Base-by-base conservation (phyloP, 2,329 filamentous ascomycete species). In the Fulvia fulva region DNA sequence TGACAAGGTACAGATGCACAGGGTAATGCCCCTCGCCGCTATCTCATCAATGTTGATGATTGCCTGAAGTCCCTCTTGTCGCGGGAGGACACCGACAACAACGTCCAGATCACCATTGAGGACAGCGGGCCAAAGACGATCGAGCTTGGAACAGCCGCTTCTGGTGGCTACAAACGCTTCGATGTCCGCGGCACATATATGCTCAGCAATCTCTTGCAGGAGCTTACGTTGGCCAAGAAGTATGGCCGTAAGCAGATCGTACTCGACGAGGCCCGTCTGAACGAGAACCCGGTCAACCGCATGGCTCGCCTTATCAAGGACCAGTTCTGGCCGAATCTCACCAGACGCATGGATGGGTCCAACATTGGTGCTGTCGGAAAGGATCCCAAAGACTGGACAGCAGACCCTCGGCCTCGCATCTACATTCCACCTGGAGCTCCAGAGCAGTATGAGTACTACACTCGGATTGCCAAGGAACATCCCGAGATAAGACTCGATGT, bases 21-120 rank as follows among this genome's bases (percentile, higher is more conserved):
- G 50, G 83, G 85, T 32, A 78, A 84, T 51, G 80, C 84, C 51
- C 84, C 88, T 57, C 89, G 90, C 61, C 88, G 87, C 66, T 96
- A 96, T 75, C 82, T 96, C 37, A 86, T 97, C 72, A 84, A 94
- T 67, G 92, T 97, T 68, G 88, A 96, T 51, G 80, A 85, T 22
- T 97, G 92, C 0, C 81, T 96, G 57, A 83, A 91, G 70, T 87
- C 84, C 59, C 81, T 99, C 46, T 81, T 91, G 61, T 84, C 85
- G 37, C 88, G 93, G 65, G 94, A 99, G 74, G 94, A 99, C 71
- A 95, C 92, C 28, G 92, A 99, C 75, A 81, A 84, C 57, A 97
- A 99, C 75, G 90, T 91, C 81, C 92, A 97, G 75, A 99, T 99
- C 73, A 99, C 94, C 28, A 96, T 97, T 68, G 94, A 97, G 71